Conservation (phyloP, 202 grass and related monocot genomes). For the Miscanthus sacchariflorus region DNA sequence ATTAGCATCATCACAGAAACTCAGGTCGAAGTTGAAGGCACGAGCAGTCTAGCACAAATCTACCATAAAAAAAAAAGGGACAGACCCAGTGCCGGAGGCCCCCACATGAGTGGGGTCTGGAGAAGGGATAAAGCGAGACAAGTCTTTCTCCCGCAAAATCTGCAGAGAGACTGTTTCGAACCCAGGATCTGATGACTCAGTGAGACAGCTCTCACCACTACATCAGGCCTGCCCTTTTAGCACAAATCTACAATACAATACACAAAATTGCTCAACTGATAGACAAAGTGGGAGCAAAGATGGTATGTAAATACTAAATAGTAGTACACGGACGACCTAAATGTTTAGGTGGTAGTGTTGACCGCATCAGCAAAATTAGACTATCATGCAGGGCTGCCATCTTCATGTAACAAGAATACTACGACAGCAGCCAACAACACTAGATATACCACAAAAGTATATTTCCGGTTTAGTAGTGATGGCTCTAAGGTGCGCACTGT, state of each 20-base stretch:
- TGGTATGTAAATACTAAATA: neutral
- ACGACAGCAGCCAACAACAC: constrained; percentile 48
- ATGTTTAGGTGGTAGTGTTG: neutral
- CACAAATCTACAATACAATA: constrained; percentile 28
- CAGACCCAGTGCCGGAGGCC: too few species aligned
- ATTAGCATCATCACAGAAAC: neutral
- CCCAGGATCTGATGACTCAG: too few species aligned
- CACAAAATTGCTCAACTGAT: constrained; percentile 26
- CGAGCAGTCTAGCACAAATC: constrained; percentile 16
- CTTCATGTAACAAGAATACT: constrained; percentile 43
- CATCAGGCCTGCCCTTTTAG: neutral
- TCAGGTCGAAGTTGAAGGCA: neutral
- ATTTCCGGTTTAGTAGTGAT: constrained; percentile 58
- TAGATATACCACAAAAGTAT: constrained; percentile 51
- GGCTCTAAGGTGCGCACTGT: constrained; percentile 57
- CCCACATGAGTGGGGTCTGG: too few species aligned
- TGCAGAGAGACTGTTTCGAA: too few species aligned
- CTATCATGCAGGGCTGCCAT: neutral
- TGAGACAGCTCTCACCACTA: too few species aligned
- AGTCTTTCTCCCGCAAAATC: too few species aligned
- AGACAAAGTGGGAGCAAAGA: too few species aligned
- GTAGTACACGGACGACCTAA: constrained; percentile 5
- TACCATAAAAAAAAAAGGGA: neutral
- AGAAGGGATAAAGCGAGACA: too few species aligned
- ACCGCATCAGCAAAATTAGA: neutral